Conservation (phyloP, 257 asterid genomes). For the Plantago ovata region DNA sequence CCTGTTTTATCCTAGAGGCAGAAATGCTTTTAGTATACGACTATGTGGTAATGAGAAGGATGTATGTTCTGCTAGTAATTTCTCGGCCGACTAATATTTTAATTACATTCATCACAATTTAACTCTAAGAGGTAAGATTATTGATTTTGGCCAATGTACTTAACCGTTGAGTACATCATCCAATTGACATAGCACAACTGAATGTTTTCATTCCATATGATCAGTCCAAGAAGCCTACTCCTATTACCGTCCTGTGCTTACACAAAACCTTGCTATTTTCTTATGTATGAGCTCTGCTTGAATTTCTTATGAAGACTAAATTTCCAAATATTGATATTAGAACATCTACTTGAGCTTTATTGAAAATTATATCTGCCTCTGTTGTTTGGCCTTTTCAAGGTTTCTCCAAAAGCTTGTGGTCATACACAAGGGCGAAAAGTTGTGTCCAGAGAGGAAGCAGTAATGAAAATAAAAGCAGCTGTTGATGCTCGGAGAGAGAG, state of each 20-base stretch:
- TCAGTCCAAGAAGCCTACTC: neutral
- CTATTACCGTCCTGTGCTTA: neutral
- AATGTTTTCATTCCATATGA: neutral
- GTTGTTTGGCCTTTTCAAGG: conserved; percentile 39
- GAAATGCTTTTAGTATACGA: neutral
- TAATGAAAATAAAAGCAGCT: conserved; percentile 79
- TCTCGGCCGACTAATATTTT: neutral
- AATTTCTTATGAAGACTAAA: conserved; percentile 5
- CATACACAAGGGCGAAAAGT: conserved; percentile 91
- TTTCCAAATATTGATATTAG: neutral
- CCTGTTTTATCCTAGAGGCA: neutral
- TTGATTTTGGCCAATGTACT: neutral
- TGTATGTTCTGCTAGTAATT: neutral
- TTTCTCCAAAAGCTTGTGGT: conserved; percentile 96
- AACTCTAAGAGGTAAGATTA: neutral
- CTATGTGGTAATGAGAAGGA: neutral
- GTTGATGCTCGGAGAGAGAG: conserved; percentile 88
- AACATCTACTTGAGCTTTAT: conserved; percentile 4
- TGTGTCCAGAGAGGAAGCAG: conserved; percentile 84
- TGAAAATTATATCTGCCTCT: conserved; percentile 9
- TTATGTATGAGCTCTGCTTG: neutral
- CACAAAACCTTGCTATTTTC: neutral
- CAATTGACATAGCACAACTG: neutral
- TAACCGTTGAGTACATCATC: neutral
- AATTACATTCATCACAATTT: neutral